Evolutionary conservation across 192 early-diverging fungal genomes (phyloP), one percentile per base, ranked within the genome.

Genomic region (Backusella tuberculispora): DNA sequence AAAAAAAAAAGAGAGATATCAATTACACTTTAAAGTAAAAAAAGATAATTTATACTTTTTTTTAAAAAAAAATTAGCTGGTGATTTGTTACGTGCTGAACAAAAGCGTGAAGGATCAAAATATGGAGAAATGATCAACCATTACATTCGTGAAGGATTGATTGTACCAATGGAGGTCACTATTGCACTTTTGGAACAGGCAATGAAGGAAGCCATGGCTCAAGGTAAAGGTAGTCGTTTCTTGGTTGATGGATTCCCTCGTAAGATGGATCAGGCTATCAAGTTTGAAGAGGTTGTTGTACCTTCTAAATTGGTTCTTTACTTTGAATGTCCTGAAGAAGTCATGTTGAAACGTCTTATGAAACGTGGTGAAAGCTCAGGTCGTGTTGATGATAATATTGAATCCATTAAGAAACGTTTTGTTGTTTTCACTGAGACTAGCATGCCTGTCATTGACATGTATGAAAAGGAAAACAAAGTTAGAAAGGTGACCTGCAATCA

Each of bases 181-280:
- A 96, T 98, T 71, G 89, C 88, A 1, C 86, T 99, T 9, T 88
- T 99, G 53, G 91, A 97, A 71, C 90, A 93, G 38, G 95, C 94
- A 13, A 98, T 99, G 93, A 87, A 88, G 73, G 85, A 89, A 65
- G 82, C 80, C 46, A 84, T 87, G 26, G 86, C 87, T 46, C 85
- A 83, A 69, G 75, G 81, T 12, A 84, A 85, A 12, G 75, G 74
- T 7, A 68, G 24, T 4, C 84, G 92, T 60, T 99, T 99, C 85
- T 81, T 99, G 78, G 92, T 99, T 64, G 98, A 99, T 73, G 98
- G 98, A 2, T 99, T 99, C 90, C 98, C 98, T 12, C 85, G 97
- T 21, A 89, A 92, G 77, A 83, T 99, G 83, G 95, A 95, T 71
- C 98, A 99, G 83, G 98, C 95, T 15, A 76, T 90, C 71, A 92